Evolutionary conservation across 2,329 filamentous ascomycete genomes (phyloP).

Genomic region (Xylaria hypoxylon): DNA sequence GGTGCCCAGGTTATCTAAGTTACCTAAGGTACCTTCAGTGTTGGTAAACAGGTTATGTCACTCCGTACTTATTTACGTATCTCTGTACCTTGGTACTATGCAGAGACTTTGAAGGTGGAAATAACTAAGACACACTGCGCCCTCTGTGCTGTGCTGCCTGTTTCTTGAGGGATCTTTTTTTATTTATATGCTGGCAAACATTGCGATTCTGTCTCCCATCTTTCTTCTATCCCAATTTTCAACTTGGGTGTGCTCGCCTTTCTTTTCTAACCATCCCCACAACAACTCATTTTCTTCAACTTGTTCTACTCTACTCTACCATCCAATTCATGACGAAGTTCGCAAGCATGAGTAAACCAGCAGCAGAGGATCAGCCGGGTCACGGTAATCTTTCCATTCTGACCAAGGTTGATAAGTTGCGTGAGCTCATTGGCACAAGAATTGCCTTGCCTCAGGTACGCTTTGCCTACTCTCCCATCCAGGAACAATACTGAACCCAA

Average conservation of each 20-base stretch:
- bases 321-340: neutral
- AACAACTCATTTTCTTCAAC: neutral
- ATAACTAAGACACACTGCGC: neutral
- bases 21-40: neutral
- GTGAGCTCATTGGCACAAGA: slow-evolving; percentile 55
- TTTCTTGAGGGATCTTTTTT: neutral
- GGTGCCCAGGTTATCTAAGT: neutral
- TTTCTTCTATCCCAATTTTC: neutral
- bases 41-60: neutral
- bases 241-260: neutral
- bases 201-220: neutral
- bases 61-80: neutral
- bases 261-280: neutral
- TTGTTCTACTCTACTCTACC: neutral
- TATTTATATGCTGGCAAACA: neutral
- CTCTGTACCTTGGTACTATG: neutral
- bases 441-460: slow-evolving; percentile 50
- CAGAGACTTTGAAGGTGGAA: neutral
- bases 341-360: neutral
- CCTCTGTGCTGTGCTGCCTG: neutral
- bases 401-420: slow-evolving; percentile 56
- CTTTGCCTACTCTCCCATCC: slow-evolving; percentile 28
- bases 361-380: slow-evolving; percentile 8
- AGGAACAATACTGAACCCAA: slow-evolving; percentile 14
- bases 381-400: slow-evolving; percentile 50